Evolutionary conservation across 805 yeast genomes (phyloP).

Genomic region (Ogataea dorogensis): DNA sequence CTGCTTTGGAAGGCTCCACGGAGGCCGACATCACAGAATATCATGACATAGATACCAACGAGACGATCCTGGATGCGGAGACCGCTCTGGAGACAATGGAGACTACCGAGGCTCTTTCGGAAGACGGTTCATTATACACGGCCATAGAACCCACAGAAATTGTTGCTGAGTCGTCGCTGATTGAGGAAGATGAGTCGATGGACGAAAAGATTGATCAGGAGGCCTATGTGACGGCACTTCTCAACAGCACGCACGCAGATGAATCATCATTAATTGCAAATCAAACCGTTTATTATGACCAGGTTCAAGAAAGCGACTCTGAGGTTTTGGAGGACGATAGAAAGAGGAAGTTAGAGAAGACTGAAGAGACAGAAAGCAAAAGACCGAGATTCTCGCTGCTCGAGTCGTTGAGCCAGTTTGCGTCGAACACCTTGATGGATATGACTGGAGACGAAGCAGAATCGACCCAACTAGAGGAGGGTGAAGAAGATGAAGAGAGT

Average conservation of each 20-base stretch:
- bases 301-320: conserved; percentile 6
- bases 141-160: conserved; percentile 13
- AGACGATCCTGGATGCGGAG: too few species aligned
- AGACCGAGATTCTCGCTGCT: too few species aligned
- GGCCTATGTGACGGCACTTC: conserved; percentile 28
- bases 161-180: conserved; percentile 30
- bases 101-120: neutral
- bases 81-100: conserved; percentile 3
- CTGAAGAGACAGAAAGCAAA: too few species aligned
- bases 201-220: conserved; percentile 23
- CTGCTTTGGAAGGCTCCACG: neutral
- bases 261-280: conserved; percentile 22
- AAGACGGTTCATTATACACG: neutral
- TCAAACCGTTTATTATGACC: conserved; percentile 27
- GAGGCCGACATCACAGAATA: conserved; percentile 2
- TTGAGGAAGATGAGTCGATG: conserved; percentile 17
- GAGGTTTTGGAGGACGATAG: conserved; percentile 1
- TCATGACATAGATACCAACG: too few species aligned
- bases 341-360: too few species aligned
- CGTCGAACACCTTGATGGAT: too few species aligned
- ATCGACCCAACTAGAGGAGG: too few species aligned
- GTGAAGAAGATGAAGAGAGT: conserved; percentile 4
- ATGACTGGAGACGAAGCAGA: too few species aligned
- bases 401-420: too few species aligned
- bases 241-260: conserved; percentile 20